Percentiles rank a stretch among this genome's conserved stretches.
Evolutionary conservation across 192 early-diverging fungal genomes (phyloP).

Genomic region (Helicostylum pulchrum): DNA sequence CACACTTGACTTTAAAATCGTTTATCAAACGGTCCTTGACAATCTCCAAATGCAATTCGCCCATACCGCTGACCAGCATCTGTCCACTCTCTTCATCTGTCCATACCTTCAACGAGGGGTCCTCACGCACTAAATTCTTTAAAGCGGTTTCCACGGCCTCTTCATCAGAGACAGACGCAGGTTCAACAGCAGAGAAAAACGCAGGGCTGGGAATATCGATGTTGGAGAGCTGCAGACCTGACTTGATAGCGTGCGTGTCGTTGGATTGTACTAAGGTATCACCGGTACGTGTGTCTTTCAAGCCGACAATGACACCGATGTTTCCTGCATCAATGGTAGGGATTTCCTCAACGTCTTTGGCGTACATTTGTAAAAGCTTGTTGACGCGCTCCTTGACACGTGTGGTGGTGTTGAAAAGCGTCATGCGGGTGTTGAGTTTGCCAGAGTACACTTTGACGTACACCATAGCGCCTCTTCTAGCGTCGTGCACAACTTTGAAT

Average conservation of each 20-base stretch:
- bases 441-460: slow-evolving; percentile 89
- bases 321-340: slow-evolving; percentile 66
- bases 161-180: slow-evolving; percentile 75
- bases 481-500: slow-evolving; percentile 89
- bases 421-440: slow-evolving; percentile 60
- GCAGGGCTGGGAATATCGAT: slow-evolving; percentile 85
- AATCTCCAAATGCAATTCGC: slow-evolving; percentile 92
- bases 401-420: slow-evolving; percentile 66
- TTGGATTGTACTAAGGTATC: slow-evolving; percentile 72
- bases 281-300: slow-evolving; percentile 82
- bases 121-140: slow-evolving; percentile 73
- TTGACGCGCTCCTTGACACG: slow-evolving; percentile 74
- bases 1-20: slow-evolving; percentile 71
- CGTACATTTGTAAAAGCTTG: slow-evolving; percentile 89
- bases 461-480: slow-evolving; percentile 82
- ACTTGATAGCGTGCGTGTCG: slow-evolving; percentile 38
- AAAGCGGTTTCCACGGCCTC: slow-evolving; percentile 70
- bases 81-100: slow-evolving; percentile 86
- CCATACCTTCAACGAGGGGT: slow-evolving; percentile 76
- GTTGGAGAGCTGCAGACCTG: slow-evolving; percentile 58
- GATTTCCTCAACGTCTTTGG: slow-evolving; percentile 85
- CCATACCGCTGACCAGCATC: slow-evolving; percentile 87
- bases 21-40: slow-evolving; percentile 80
- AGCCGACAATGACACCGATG: slow-evolving; percentile 81
- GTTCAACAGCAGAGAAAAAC: slow-evolving; percentile 77